A percentile compares a stretch with the other conserved stretches of the same genome.
phyloP scores from a whole-genome alignment of 78 protist species.

The Mastigamoeba balamuthi region DNA sequence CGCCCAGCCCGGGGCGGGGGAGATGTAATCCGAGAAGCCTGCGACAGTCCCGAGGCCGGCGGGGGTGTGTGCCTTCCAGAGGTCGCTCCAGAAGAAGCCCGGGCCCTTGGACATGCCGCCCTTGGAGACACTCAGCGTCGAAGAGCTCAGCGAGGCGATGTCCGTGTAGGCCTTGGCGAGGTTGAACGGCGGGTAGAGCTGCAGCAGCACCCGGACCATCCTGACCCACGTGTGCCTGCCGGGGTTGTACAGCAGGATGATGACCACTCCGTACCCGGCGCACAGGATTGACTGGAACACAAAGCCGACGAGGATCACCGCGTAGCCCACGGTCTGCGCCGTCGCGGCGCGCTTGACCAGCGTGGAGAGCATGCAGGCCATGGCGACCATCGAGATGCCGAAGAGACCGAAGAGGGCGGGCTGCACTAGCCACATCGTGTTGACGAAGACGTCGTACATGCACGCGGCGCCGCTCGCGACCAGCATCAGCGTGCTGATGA shows the following conservation, averaged over 20 bases:
- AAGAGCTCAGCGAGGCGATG: background rate
- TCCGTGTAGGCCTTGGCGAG: background rate
- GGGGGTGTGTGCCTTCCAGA: too few relatives aligned
- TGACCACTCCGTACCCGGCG: background rate
- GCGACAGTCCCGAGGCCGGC: too few relatives aligned
- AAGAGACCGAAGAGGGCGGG: background rate
- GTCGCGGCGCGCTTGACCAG: slow-evolving; percentile 1
- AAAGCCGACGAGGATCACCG: background rate
- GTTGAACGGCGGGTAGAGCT: slow-evolving; percentile 15
- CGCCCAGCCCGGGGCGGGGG: too few relatives aligned
- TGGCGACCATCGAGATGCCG: background rate
- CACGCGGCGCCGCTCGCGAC: slow-evolving; percentile 1
- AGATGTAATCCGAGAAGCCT: too few relatives aligned
- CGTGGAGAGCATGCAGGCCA: slow-evolving; percentile 13
- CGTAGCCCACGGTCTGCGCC: slow-evolving; percentile 13
- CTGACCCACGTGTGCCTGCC: background rate
- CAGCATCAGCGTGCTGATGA: slow-evolving; percentile 1
- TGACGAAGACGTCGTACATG: slow-evolving; percentile 3
- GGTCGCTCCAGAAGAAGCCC: background rate
- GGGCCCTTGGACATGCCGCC: background rate
- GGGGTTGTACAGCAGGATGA: background rate
- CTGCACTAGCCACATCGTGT: background rate
- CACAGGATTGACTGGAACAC: background rate
- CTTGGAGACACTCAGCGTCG: background rate
- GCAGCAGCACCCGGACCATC: background rate